These are phyloP conservation scores for Fusarium armeniacum DNA, from an alignment of 2,329 filamentous ascomycete species.

Conservation along the genomic window DNA sequence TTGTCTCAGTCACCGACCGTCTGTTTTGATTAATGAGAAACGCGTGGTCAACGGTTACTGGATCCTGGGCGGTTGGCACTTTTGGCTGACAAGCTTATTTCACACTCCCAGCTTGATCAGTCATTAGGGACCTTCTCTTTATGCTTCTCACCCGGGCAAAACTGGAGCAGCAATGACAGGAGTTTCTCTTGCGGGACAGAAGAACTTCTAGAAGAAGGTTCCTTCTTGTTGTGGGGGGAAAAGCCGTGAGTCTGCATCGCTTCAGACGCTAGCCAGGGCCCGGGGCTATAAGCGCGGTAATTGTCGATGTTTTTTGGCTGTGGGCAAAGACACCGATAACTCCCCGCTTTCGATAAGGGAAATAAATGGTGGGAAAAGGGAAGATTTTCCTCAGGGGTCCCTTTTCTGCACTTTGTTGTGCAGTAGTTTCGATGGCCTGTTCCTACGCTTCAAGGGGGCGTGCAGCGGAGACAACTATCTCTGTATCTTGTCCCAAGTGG, in stretches of 20 bases:
- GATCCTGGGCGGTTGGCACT: conserved; percentile 14
- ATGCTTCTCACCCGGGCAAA: conserved; percentile 34
- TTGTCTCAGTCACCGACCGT: conserved; percentile 30
- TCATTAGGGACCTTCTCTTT: conserved; percentile 30
- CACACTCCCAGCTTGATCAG: conserved; percentile 2
- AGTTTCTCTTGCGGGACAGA: conserved; percentile 28
- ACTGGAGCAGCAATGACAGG: conserved; percentile 31
- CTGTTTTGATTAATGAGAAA: conserved; percentile 8
- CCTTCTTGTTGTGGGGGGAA: conserved; percentile 28
- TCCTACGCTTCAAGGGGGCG: conserved; percentile 15
- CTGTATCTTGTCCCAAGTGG: neutral
- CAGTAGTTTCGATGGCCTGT: conserved; percentile 20
- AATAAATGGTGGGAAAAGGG: conserved; percentile 30
- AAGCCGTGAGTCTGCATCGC: conserved; percentile 22
- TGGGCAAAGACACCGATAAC: conserved; percentile 23
- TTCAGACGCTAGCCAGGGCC: conserved; percentile 41
- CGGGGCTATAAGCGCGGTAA: conserved; percentile 31
- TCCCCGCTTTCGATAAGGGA: conserved; percentile 35
- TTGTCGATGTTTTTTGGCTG: conserved; percentile 32
- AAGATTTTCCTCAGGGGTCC: conserved; percentile 34
- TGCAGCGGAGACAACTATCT: conserved; percentile 24
- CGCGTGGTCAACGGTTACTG: conserved; percentile 28
- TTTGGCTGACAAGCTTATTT: conserved; percentile 18
- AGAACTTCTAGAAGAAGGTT: conserved; percentile 38
- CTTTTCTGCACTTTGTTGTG: conserved; percentile 32